Conservation (phyloP, 2,329 filamentous ascomycete genomes). For the Cordyceps pruinosa region DNA sequence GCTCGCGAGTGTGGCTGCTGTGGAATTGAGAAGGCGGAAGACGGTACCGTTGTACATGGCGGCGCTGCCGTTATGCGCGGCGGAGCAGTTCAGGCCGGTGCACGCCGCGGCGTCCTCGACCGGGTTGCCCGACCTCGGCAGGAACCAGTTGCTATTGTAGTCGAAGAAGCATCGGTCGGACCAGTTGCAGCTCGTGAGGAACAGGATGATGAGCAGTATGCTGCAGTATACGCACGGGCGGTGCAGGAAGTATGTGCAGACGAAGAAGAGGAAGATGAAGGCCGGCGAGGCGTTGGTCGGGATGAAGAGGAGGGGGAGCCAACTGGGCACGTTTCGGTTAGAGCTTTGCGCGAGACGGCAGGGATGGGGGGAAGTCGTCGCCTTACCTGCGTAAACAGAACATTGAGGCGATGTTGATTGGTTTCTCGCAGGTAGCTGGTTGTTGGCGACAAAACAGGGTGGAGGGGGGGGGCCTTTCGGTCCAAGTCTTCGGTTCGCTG, state of each 20-base stretch:
- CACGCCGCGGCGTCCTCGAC: conserved; percentile 22
- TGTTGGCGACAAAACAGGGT: too few relatives aligned
- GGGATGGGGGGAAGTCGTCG: background rate
- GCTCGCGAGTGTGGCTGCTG: conserved; percentile 58
- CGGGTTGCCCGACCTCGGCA: conserved; percentile 51
- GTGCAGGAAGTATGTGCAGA: conserved; percentile 93
- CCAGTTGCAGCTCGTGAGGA: conserved; percentile 87
- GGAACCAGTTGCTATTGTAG: conserved; percentile 87
- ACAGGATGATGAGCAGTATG: conserved; percentile 87
- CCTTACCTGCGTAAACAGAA: conserved; percentile 57
- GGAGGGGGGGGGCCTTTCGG: too few relatives aligned
- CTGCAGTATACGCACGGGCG: conserved; percentile 97
- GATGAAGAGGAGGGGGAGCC: conserved; percentile 82
- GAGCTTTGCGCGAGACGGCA: background rate
- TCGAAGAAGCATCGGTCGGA: conserved; percentile 90
- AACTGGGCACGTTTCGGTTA: conserved; percentile 41
- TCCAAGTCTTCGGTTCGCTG: too few relatives aligned
- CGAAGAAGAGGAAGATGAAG: conserved; percentile 83
- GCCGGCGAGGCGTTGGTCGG: conserved; percentile 78
- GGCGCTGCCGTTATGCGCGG: conserved; percentile 11
- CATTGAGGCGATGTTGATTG: conserved; percentile 33
- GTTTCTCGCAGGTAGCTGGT: background rate
- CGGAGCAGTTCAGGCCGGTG: conserved; percentile 17
- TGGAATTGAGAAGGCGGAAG: conserved; percentile 59
- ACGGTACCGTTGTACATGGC: conserved; percentile 42